These are phyloP conservation scores for Cryptococcus amylolentus DNA, from an alignment of 1,284 basidiomycete genomes.

Conservation along the genomic window DNA sequence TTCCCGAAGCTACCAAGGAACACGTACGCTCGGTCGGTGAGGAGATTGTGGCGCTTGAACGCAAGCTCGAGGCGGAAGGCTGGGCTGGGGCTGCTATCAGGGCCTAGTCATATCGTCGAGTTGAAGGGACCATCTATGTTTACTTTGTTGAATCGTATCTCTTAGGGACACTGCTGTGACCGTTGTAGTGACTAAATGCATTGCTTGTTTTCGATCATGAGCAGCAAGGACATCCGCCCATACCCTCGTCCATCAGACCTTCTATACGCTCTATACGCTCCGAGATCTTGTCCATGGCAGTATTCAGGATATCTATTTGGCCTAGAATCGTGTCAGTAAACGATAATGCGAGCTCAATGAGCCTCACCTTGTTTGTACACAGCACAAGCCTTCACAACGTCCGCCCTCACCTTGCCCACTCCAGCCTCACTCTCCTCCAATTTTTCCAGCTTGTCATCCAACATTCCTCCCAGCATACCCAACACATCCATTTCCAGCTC, in stretches of 20 bases:
- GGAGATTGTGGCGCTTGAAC: conserved; percentile 24
- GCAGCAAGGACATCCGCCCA: conserved; percentile 36
- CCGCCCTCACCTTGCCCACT: conserved; percentile 24
- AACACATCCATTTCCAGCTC: conserved; percentile 57
- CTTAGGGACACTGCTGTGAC: background rate
- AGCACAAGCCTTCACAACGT: conserved; percentile 29
- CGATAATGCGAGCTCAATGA: background rate
- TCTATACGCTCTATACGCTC: conserved; percentile 37
- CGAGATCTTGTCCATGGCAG: conserved; percentile 25
- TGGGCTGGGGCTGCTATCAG: conserved; percentile 10
- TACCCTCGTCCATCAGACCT: conserved; percentile 30
- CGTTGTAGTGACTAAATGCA: background rate
- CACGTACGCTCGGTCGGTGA: conserved; percentile 15
- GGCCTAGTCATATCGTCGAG: too few relatives aligned
- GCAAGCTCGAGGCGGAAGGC: conserved; percentile 22
- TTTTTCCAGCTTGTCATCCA: conserved; percentile 56
- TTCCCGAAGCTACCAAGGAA: conserved; percentile 15
- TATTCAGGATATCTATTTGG: conserved; percentile 30
- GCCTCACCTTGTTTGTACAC: conserved; percentile 36
- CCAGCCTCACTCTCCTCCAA: conserved; percentile 40
- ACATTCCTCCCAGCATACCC: conserved; percentile 63
- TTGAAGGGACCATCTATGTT: background rate
- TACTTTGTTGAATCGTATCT: background rate
- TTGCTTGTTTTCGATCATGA: conserved; percentile 11
- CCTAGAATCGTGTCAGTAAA: conserved; percentile 16